Evolutionary conservation across 2,329 filamentous ascomycete species (phyloP), one percentile per base, ranked within the genome.

Genomic region (Penicillium sp.): DNA sequence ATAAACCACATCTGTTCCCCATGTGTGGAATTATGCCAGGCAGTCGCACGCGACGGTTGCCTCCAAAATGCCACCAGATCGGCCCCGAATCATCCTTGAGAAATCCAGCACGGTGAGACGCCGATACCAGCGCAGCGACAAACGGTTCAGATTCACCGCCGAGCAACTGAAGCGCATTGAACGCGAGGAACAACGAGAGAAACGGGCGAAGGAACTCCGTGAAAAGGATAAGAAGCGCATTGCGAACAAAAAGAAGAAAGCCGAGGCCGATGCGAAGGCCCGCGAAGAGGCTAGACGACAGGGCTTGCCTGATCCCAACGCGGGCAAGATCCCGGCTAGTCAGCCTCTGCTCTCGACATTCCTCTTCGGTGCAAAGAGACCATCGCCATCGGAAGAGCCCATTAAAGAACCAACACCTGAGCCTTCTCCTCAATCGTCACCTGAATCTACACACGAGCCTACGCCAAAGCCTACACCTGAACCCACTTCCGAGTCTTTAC

Each of bases 141-240:
- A 74, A 54, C 67, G 67, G 16, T 68, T 74, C 52, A 58, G 67
- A 37, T 75, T 74, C 54, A 71, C 68, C 13, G 66, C 70, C 5
- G 69, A 72, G 3, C 68, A 75, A 54, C 68, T 75, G n/a, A 67
- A 65, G 27, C 67, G 68, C 14, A 73, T 75, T 46, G 75, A 78
- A 45, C 74, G 77, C 46, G 74, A 78, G 48, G 72, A 79, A 55
- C 72, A 76, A 31, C 71, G 73, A 37, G 70, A 76, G 48, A 67
- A 69, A 11, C 71, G 72, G 45, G 77, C 76, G 0, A 73, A 78
- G 60, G 74, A 67, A 6, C 65, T 75, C 22, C 68, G 69, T 2
- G 73, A 75, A 11, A 67, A 65, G 39, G 73, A 75, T 55, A 72
- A 70, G 56, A 69, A 63, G 52, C 68, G 72, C 7, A 55, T 69